These are phyloP conservation scores for Tulasnella sp. DNA, from an alignment of 768 basidiomycete species.

Conservation along the genomic window DNA sequence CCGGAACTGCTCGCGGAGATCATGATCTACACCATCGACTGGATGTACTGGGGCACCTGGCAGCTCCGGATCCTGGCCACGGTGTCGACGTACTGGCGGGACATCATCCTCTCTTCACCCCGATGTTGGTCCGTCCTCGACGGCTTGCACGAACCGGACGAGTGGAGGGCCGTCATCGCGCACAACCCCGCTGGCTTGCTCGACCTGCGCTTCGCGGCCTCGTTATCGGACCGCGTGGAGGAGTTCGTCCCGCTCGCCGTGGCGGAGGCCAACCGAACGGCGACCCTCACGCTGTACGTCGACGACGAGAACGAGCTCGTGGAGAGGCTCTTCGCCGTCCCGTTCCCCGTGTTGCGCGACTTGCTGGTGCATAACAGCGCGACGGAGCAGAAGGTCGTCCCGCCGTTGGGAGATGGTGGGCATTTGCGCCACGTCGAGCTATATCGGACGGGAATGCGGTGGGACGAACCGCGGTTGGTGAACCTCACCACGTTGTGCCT, in stretches of 20 bases:
- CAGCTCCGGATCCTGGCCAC: background rate
- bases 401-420: background rate
- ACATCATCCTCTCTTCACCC: constrained; percentile 1
- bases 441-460: background rate
- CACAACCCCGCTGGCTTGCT: background rate
- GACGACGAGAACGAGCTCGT: background rate
- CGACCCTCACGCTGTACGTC: background rate
- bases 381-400: background rate
- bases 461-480: background rate
- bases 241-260: background rate
- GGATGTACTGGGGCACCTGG: background rate
- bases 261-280: background rate
- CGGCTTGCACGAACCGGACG: background rate
- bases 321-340: background rate
- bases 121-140: background rate
- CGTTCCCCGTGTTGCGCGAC: background rate
- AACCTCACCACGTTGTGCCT: background rate
- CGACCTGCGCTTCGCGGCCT: background rate
- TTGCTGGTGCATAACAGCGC: background rate
- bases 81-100: background rate
- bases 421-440: background rate
- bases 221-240: background rate
- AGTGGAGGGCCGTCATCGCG: background rate
- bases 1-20: background rate
- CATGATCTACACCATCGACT: background rate